Evolutionary conservation across 768 basidiomycete species (phyloP), one percentile per base, ranked within the genome.

Genomic region (Tremella yokohamensis): DNA sequence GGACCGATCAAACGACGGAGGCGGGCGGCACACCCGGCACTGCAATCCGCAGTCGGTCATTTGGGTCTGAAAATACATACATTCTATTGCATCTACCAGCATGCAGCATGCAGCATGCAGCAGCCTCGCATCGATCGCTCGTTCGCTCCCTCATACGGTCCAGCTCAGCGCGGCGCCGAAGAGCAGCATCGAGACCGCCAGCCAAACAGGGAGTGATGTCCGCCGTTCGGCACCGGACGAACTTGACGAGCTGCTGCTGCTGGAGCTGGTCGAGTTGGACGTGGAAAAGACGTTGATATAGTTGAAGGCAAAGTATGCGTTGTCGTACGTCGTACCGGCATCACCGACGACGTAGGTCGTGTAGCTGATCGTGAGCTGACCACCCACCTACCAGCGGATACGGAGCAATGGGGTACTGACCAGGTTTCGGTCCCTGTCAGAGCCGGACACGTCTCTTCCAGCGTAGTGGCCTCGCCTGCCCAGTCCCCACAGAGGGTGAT

Each of bases 401-500:
- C 20, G 12, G 18, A 22, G 13, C 20, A 2, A 86, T 1, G 77
- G 76, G n/a, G 29, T 4, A 84, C 85, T 4, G 79, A 69, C 77
- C 86, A 88, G 0, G 86, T 87, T 63, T 83, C 73, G 2, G 79
- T 72, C 8, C 66, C 72, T 2, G 42, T 53, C 22, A 77, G 61
- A 11, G 72, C 61, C 2, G 72, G 61, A 47, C 76, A 77, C 25
- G 76, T 77, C 50, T 72, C 62, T 15, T 59, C 61, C 75, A 88
- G 85, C 40, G 84, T 78, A 39, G 76, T 57, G 0, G 83, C 49
- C 16, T 78, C 71, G 0, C 83, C 85, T 6, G 87, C 86, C 52
- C 81, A 82, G 58, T 80, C 80, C 61, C 58, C 83, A 59, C 71
- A 84, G 25, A 85, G 79, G 6, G 87, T 87, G 57, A 88, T 88